Conservation (phyloP, 768 basidiomycete genomes). For the Pleurotus eryngii region DNA sequence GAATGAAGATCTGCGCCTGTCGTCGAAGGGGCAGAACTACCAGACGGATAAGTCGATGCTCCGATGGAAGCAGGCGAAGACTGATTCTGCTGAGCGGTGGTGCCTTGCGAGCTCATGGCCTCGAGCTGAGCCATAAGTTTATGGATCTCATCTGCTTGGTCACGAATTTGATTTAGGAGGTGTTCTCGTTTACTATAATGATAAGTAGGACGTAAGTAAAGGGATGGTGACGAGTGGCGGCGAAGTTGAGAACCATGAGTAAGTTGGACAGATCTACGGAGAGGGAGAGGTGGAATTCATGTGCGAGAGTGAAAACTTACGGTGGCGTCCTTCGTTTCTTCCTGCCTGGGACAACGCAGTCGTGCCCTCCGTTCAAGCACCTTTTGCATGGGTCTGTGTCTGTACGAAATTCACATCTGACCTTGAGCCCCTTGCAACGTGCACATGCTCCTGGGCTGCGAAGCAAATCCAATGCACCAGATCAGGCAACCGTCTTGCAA, state of each 20-base stretch:
- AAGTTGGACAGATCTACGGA: neutral
- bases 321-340: constrained; percentile 78
- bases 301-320: constrained; percentile 37
- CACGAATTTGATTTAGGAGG: constrained; percentile 71
- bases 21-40: constrained; percentile 21
- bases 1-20: constrained; percentile 22
- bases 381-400: constrained; percentile 75
- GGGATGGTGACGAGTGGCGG: neutral
- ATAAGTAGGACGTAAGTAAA: constrained; percentile 10
- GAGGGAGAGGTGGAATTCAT: neutral
- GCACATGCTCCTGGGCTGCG: constrained; percentile 59
- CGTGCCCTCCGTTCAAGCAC: constrained; percentile 65
- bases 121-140: constrained; percentile 71
- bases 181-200: constrained; percentile 69
- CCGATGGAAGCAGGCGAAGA: constrained; percentile 18
- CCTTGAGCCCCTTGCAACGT: constrained; percentile 63
- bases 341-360: constrained; percentile 79
- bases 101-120: constrained; percentile 21
- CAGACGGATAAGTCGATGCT: constrained; percentile 12
- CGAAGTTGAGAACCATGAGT: neutral
- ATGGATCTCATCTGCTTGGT: constrained; percentile 71
- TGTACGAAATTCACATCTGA: constrained; percentile 70
- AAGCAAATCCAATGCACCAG: constrained; percentile 6
- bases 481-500: constrained; percentile 6
- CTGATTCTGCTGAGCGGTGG: constrained; percentile 11